Base-by-base conservation (phyloP, 768 basidiomycete species). In the Chlorophyllum brunneum region DNA sequence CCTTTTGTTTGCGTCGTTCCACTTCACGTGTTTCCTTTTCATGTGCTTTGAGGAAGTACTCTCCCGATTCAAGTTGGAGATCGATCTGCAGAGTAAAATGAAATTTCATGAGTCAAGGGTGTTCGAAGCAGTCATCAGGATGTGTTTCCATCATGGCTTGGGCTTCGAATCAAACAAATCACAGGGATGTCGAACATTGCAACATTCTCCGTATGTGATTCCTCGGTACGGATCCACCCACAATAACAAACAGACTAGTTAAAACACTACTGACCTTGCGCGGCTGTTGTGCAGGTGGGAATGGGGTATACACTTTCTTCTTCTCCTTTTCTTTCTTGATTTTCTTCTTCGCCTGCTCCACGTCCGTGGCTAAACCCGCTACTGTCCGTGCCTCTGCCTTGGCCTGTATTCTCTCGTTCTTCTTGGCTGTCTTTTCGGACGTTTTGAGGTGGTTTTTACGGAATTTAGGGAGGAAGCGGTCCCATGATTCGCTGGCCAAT, bases 281-380 rank as follows among this genome's bases (percentile, higher is more conserved):
- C n/a, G n/a, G n/a, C n/a, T n/a, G 78, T 64, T 98, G 97, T 6
- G 95, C 74, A 27, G 97, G 97, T 31, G 97, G 97, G 82, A 98
- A 99, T 1, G 97, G 97, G n/a, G 97, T 98, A 69, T 98, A 98
- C 13, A 84, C 77, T 67, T 95, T 95, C 82, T 95, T 95, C 60
- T 81, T 77, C 18, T 72, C 74, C 60, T 83, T 69, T 43, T 58
- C 54, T 43, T 60, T 57, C 33, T 42, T 80, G 42, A 77, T 70
- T 47, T 75, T 73, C 56, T 71, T 63, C 54, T 58, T 53, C 58
- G 44, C 67, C 43, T 64, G 64, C 40, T 63, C 65, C 15, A 48
- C 61, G 4, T 61, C 61, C 2, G n/a, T n/a, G n/a, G n/a, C 76
- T 18, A 87, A 61, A 3, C 85, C 87, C n/a, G n/a, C n/a, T n/a